phyloP scores from a whole-genome alignment of 257 asterid species.

The Orobanche coerulescens region DNA sequence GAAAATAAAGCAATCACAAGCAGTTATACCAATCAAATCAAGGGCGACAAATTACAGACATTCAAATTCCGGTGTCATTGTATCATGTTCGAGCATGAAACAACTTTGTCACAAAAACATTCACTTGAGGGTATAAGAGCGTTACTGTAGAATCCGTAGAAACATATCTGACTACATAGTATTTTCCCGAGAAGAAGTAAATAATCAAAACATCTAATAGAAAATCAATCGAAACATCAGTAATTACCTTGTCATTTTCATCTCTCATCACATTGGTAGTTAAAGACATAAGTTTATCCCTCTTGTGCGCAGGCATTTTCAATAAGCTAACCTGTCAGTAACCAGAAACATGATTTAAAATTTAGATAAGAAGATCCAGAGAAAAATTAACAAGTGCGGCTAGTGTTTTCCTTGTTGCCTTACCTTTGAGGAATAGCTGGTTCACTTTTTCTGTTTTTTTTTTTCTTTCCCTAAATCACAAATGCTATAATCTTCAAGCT shows the following conservation, averaged over 20 bases:
- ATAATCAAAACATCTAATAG: neutral
- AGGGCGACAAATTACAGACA: neutral
- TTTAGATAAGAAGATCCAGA: conserved; percentile 1
- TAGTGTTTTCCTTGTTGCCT: neutral
- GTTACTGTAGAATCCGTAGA: neutral
- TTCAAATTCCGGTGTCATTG: neutral
- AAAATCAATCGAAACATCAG: neutral
- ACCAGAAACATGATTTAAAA: conserved; percentile 17
- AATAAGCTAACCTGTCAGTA: conserved; percentile 78
- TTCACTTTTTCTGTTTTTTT: neutral
- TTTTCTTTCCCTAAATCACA: neutral
- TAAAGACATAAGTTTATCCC: conserved; percentile 36
- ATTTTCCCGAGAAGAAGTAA: neutral
- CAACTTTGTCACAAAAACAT: neutral
- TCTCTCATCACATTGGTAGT: conserved; percentile 78
- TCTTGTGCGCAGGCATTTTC: conserved; percentile 62
- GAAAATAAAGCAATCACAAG: neutral
- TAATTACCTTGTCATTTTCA: conserved; percentile 71
- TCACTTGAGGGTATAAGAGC: neutral
- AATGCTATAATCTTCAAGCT: conserved; percentile 6
- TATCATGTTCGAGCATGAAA: neutral
- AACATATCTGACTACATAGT: neutral
- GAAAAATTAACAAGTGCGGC: conserved; percentile 1
- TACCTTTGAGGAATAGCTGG: neutral
- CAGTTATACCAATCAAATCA: neutral